Base-by-base conservation (phyloP, 306 rosid species). In the Astragalus membranaceus region DNA sequence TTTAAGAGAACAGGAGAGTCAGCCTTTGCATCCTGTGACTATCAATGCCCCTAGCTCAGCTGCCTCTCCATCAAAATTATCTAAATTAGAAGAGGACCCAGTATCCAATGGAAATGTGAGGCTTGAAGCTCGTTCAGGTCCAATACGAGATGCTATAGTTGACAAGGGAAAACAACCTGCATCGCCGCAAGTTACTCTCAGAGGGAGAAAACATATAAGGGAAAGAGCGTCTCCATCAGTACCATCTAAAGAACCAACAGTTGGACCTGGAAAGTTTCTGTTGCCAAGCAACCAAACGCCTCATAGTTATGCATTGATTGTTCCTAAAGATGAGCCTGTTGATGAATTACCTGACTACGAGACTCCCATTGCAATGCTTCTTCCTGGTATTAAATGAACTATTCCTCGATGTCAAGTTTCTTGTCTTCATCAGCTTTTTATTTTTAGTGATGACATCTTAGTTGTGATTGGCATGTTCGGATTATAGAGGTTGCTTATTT, bases 301-400 rank as follows among this genome's bases (percentile, higher is more conserved):
- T 39, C 46, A 8, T 49, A 8, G 44, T 71, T 79, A 41, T 60
- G 69, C 75, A 17, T 64, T 87, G 57, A 30, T 87, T 47, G 44
- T 42, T 56, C 97, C 99, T 54, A 95, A 91, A 83, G 91, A 87
- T 66, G 99, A 95, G 86, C 99, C 99, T 11, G 41, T 84, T 51
- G 78, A 64, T 60, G 88, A 66, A 14, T 41, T 81, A 44, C 79
- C 78, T 50, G 81, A 46, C 23, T 64, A 75, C 10, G 86, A 72
- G 80, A 72, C 50, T 80, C 96, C 97, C 64, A 75, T 91, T 79
- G 78, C 95, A 43, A 61, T 84, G 44, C 72, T 87, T 73, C 84
- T 41, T 68, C 92, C 96, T 70, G 95, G 98, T 94, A 75, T 59
- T 55, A 14, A 5, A 42, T 67, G 62, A n/a, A 48, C 66, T 72